A percentile compares a stretch with the other conserved stretches of the same genome.
phyloP scores from a whole-genome alignment of 176 grass and related monocot genomes.

The Aegilops tauschii region DNA sequence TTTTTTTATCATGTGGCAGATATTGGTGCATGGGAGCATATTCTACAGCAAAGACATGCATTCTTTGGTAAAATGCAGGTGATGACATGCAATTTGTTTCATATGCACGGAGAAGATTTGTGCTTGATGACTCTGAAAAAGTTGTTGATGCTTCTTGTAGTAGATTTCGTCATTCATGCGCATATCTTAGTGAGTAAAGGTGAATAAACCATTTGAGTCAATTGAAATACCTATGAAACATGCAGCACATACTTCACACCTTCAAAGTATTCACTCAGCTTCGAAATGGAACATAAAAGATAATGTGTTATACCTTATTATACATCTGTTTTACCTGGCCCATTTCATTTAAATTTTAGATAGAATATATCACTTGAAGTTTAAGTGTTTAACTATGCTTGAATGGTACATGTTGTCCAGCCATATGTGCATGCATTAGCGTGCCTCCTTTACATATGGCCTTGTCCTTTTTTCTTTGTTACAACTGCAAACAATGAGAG shows the following conservation, averaged over 20 bases:
- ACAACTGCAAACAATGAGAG: neutral
- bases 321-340: neutral
- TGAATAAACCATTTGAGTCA: neutral
- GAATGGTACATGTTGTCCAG: neutral
- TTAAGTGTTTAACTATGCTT: neutral
- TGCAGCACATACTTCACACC: neutral
- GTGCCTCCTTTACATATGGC: neutral
- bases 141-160: neutral
- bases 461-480: neutral
- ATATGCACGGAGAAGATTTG: neutral
- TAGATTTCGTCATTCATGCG: neutral
- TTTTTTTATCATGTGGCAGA: slow-evolving; percentile 43
- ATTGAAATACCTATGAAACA: neutral
- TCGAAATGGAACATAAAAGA: neutral
- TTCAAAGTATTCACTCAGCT: neutral
- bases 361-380: neutral
- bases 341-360: neutral
- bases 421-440: neutral
- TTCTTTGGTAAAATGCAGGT: slow-evolving; percentile 99
- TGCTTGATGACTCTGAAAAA: neutral
- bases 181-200: neutral
- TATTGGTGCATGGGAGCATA: slow-evolving; percentile 89
- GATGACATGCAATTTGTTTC: slow-evolving; percentile 20
- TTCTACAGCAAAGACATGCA: slow-evolving; percentile 89
- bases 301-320: neutral